Percentiles rank a stretch among this genome's conserved stretches.
phyloP scores from a whole-genome alignment of 2,329 filamentous ascomycete genomes.

The Trichoderma brevicompactum region DNA sequence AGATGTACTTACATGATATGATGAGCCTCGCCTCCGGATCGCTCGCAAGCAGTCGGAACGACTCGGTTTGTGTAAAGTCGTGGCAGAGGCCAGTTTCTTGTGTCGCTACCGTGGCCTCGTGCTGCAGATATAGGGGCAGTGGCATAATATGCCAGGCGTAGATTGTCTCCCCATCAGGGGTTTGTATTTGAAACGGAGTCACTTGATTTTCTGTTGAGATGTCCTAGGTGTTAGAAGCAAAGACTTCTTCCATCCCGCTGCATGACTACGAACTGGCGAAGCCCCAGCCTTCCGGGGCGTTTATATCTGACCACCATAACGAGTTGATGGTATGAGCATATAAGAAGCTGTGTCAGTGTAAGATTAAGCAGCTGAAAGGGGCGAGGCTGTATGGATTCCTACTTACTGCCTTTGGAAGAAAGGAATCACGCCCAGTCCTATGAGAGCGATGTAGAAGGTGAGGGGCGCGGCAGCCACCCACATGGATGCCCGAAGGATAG shows the following conservation, averaged over 20 bases:
- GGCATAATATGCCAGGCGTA: slow-evolving; percentile 94
- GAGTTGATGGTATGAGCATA: slow-evolving; percentile 84
- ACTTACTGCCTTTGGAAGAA: slow-evolving; percentile 80
- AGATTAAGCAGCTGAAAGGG: slow-evolving; percentile 17
- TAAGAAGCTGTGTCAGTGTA: slow-evolving; percentile 62
- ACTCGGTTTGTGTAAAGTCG: slow-evolving; percentile 60
- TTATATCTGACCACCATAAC: slow-evolving; percentile 71
- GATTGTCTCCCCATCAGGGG: slow-evolving; percentile 74
- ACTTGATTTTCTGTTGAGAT: slow-evolving; percentile 73
- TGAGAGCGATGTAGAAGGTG: slow-evolving; percentile 61
- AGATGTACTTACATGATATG: slow-evolving; percentile 59
- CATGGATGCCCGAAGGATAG: slow-evolving; percentile 37
- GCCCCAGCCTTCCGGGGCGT: slow-evolving; percentile 80
- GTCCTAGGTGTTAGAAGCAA: neutral
- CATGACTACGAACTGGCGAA: slow-evolving; percentile 68
- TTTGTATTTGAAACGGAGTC: slow-evolving; percentile 78
- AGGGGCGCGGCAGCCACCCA: slow-evolving; percentile 23
- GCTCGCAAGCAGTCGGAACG: slow-evolving; percentile 64
- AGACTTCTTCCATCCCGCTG: neutral
- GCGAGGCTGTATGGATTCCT: neutral
- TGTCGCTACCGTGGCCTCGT: slow-evolving; percentile 65
- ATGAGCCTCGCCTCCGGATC: slow-evolving; percentile 68
- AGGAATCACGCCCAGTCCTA: slow-evolving; percentile 69
- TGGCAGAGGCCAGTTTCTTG: slow-evolving; percentile 54
- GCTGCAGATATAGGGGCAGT: slow-evolving; percentile 71